Percentiles rank a stretch among this genome's conserved stretches.
Evolutionary conservation across 371 early-diverging fungal genomes (phyloP).

Genomic region (Rhizopus sp.): DNA sequence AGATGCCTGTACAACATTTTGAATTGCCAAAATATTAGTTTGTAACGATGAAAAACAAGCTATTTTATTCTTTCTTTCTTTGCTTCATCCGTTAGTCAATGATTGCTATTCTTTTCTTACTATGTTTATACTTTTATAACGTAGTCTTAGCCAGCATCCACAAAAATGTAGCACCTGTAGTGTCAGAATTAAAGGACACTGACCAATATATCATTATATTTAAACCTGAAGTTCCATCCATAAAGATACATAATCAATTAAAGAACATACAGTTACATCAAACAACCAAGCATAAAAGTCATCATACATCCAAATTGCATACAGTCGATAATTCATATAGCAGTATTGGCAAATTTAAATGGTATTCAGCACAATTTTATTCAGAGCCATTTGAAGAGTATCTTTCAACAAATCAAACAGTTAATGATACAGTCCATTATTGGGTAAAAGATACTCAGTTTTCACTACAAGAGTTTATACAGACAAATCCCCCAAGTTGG

Average conservation of each 20-base stretch:
- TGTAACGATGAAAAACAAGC: too few species aligned
- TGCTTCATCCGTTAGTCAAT: too few species aligned
- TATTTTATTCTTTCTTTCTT: too few species aligned
- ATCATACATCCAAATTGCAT: background rate
- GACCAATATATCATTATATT: slow-evolving; percentile 41
- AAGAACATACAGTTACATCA: slow-evolving; percentile 27
- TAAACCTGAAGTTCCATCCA: slow-evolving; percentile 24
- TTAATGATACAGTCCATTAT: slow-evolving; percentile 34
- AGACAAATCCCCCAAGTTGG: slow-evolving; percentile 47
- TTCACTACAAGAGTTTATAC: slow-evolving; percentile 45
- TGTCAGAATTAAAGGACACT: slow-evolving; percentile 20
- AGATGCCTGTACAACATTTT: too few species aligned
- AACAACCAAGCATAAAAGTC: background rate
- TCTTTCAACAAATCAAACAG: slow-evolving; percentile 4
- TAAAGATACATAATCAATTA: slow-evolving; percentile 32
- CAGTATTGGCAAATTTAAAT: slow-evolving; percentile 42
- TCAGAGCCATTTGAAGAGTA: slow-evolving; percentile 27
- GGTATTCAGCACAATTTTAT: slow-evolving; percentile 40
- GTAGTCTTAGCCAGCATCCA: too few species aligned
- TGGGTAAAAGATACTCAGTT: slow-evolving; percentile 41
- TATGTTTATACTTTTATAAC: too few species aligned
- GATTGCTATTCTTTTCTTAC: too few species aligned
- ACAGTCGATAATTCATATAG: slow-evolving; percentile 9
- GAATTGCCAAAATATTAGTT: too few species aligned
- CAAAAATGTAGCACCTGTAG: slow-evolving; percentile 14